A percentile compares a stretch with the other conserved stretches of the same genome.
These are phyloP conservation scores for Centella asiatica DNA, from an alignment of 129 eudicot genomes.

Conservation along the genomic window DNA sequence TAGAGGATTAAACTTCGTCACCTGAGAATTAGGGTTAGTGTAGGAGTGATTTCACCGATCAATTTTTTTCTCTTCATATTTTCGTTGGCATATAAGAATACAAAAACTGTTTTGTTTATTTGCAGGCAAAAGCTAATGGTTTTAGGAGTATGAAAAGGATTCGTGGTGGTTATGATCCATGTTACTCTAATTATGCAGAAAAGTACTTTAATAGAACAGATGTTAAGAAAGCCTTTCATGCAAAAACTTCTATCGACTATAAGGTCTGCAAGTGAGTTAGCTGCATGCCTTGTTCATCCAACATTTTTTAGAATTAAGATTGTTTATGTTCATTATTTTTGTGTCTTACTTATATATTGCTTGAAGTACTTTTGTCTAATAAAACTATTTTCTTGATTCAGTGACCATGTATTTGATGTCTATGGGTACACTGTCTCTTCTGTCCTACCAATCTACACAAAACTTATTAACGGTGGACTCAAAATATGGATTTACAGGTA, in stretches of 20 bases:
- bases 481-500: conserved; percentile 65
- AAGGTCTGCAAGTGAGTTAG: conserved; percentile 39
- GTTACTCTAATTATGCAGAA: conserved; percentile 30
- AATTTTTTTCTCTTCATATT: too few relatives aligned
- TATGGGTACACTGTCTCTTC: conserved; percentile 29
- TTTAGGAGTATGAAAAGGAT: conserved; percentile 17
- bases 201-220: conserved; percentile 39
- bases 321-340: not conserved
- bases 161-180: conserved; percentile 59
- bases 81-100: too few relatives aligned
- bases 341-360: not conserved
- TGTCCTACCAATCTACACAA: conserved; percentile 38
- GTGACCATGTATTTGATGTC: conserved; percentile 21
- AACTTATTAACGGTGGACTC: conserved; percentile 47
- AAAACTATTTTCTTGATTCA: conserved; percentile 10
- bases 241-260: conserved; percentile 25
- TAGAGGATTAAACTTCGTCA: too few relatives aligned
- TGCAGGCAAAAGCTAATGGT: conserved; percentile 21
- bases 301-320: not conserved
- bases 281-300: not conserved
- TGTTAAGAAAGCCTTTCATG: conserved; percentile 47
- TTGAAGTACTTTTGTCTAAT: not conserved
- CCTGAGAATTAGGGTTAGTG: too few relatives aligned
- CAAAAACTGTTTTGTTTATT: not conserved
- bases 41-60: too few relatives aligned